Percentiles rank a stretch among this genome's conserved stretches.
Conservation (phyloP, 2,329 filamentous ascomycete genomes). For the Apiospora rasikravindrae region DNA sequence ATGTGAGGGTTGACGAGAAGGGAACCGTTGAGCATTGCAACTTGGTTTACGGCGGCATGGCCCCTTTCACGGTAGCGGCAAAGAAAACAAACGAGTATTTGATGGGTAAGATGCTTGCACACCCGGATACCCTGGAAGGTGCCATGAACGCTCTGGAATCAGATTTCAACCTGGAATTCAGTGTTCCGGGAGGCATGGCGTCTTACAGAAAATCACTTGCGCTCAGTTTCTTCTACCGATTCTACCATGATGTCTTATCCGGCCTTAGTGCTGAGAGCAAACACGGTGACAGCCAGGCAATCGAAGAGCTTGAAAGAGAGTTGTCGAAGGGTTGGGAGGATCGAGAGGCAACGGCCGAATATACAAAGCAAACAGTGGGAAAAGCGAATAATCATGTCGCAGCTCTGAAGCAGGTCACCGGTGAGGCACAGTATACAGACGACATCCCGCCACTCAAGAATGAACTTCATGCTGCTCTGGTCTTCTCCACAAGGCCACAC, state of each 20-base stretch:
- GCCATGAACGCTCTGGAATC: constrained; percentile 86
- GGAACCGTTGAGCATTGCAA: constrained; percentile 76
- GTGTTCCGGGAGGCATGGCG: constrained; percentile 96
- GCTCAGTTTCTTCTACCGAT: constrained; percentile 94
- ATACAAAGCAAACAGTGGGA: constrained; percentile 82
- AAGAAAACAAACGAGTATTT: constrained; percentile 78
- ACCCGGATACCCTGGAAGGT: constrained; percentile 84
- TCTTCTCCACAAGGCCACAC: constrained; percentile 86
- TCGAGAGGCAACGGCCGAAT: constrained; percentile 73
- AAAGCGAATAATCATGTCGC: constrained; percentile 88
- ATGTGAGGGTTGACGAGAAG: constrained; percentile 71
- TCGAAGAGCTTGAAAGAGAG: constrained; percentile 83
- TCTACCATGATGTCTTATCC: constrained; percentile 86
- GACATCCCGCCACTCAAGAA: constrained; percentile 88
- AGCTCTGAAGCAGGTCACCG: constrained; percentile 90
- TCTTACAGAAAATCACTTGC: constrained; percentile 92
- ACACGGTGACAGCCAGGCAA: constrained; percentile 71
- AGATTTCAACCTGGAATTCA: constrained; percentile 88
- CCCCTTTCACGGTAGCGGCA: constrained; percentile 86
- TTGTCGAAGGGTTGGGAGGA: constrained; percentile 85
- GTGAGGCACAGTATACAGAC: constrained; percentile 95
- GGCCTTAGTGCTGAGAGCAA: constrained; percentile 56
- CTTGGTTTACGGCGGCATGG: constrained; percentile 95
- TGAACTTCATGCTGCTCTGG: constrained; percentile 86
- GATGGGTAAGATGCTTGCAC: constrained; percentile 77